phyloP scores from a whole-genome alignment of 805 yeast genomes.

The Wickerhamiella occidentalis region DNA sequence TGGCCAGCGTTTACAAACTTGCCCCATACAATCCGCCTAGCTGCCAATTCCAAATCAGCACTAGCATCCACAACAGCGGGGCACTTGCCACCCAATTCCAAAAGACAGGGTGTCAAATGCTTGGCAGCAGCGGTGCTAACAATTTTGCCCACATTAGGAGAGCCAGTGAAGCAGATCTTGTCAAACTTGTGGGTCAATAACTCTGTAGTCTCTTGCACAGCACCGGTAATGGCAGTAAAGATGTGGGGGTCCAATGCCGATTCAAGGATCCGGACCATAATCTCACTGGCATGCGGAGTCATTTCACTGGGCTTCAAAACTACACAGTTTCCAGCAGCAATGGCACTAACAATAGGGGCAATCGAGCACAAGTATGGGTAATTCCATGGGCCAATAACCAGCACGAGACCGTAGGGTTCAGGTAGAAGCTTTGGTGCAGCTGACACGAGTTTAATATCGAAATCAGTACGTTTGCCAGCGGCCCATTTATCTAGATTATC shows the following conservation, averaged over 20 bases:
- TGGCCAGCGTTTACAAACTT: slow-evolving; percentile 76
- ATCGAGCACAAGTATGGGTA: slow-evolving; percentile 58
- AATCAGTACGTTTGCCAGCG: slow-evolving; percentile 33
- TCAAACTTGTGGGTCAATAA: slow-evolving; percentile 58
- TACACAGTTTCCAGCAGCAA: slow-evolving; percentile 78
- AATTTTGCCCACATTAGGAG: slow-evolving; percentile 59
- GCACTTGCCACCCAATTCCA: slow-evolving; percentile 88
- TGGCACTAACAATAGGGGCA: slow-evolving; percentile 61
- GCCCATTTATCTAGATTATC: slow-evolving; percentile 49
- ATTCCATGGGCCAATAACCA: slow-evolving; percentile 70
- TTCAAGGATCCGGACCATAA: slow-evolving; percentile 44
- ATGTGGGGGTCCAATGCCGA: slow-evolving; percentile 44
- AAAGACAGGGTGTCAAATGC: slow-evolving; percentile 60
- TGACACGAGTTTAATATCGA: slow-evolving; percentile 20
- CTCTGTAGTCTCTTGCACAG: slow-evolving; percentile 45
- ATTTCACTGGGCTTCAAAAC: slow-evolving; percentile 66
- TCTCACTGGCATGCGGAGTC: slow-evolving; percentile 47
- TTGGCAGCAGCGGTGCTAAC: slow-evolving; percentile 76
- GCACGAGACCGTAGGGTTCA: slow-evolving; percentile 46
- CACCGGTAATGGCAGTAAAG: slow-evolving; percentile 64
- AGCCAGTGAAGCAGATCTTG: slow-evolving; percentile 80
- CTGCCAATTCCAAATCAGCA: slow-evolving; percentile 31
- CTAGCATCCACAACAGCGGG: slow-evolving; percentile 60
- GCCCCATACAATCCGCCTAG: slow-evolving; percentile 66
- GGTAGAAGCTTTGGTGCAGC: slow-evolving; percentile 17